phyloP scores from a whole-genome alignment of 352 stramenopile species.

The Peronospora tabacina region DNA sequence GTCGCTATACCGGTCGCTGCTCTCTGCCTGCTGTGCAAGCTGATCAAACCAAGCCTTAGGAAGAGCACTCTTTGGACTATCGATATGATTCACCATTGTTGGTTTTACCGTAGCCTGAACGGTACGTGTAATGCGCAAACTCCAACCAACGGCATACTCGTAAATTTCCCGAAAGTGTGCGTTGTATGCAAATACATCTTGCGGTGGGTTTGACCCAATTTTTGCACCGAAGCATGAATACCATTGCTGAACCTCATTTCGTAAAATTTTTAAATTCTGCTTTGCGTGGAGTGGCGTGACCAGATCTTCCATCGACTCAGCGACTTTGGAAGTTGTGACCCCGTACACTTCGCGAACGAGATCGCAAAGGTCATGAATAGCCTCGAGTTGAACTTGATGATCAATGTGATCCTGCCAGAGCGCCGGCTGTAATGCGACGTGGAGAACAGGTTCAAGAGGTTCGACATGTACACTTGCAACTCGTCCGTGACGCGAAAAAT shows the following conservation, averaged over 20 bases:
- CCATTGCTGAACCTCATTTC: constrained; percentile 79
- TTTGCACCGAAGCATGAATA: constrained; percentile 74
- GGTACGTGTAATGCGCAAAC: constrained; percentile 62
- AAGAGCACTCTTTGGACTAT: constrained; percentile 64
- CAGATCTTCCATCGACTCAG: constrained; percentile 66
- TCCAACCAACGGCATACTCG: constrained; percentile 67
- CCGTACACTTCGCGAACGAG: constrained; percentile 65
- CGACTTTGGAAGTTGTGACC: constrained; percentile 70
- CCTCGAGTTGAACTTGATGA: constrained; percentile 48
- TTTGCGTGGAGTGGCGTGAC: constrained; percentile 62
- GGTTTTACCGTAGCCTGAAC: constrained; percentile 77
- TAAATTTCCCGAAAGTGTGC: constrained; percentile 78
- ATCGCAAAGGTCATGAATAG: constrained; percentile 67
- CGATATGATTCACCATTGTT: constrained; percentile 48
- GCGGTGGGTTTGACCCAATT: constrained; percentile 57
- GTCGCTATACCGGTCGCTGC: constrained; percentile 39
- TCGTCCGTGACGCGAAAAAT: constrained; percentile 63
- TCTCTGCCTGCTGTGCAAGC: constrained; percentile 39
- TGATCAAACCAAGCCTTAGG: constrained; percentile 76
- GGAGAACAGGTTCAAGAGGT: constrained; percentile 69
- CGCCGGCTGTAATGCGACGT: constrained; percentile 73
- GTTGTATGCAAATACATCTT: constrained; percentile 76
- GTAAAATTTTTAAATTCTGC: constrained; percentile 62
- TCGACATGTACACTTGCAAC: constrained; percentile 77
- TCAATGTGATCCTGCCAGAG: constrained; percentile 81